Conservation (phyloP, 169 alveolate species). For the Plasmodium billcollinsi region DNA sequence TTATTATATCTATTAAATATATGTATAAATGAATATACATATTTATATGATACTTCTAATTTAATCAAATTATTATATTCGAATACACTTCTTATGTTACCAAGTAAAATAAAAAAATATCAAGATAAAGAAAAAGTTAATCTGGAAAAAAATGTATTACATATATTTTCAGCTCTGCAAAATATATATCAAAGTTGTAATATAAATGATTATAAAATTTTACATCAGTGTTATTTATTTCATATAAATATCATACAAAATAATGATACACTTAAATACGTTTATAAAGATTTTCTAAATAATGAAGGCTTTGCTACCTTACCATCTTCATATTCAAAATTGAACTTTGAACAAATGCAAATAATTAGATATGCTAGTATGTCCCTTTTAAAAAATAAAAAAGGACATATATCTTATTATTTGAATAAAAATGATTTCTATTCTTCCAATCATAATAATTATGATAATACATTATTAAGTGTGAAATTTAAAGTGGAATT, state of each 20-base stretch:
- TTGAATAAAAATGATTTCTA: slow-evolving; percentile 59
- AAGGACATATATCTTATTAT: slow-evolving; percentile 13
- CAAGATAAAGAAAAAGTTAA: neutral
- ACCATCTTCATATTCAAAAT: slow-evolving; percentile 55
- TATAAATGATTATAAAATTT: slow-evolving; percentile 33
- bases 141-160: slow-evolving; percentile 13
- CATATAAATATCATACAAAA: slow-evolving; percentile 7
- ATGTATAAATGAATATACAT: slow-evolving; percentile 20
- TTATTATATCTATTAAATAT: slow-evolving; percentile 12
- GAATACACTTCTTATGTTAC: slow-evolving; percentile 18
- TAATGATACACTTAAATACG: neutral
- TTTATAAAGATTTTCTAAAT: slow-evolving; percentile 21
- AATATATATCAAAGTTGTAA: slow-evolving; percentile 37
- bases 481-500: slow-evolving; percentile 22
- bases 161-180: slow-evolving; percentile 36
- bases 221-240: slow-evolving; percentile 44
- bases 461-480: slow-evolving; percentile 23
- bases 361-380: slow-evolving; percentile 45
- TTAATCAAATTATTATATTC: slow-evolving; percentile 32
- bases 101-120: neutral
- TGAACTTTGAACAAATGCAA: slow-evolving; percentile 38
- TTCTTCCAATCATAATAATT: slow-evolving; percentile 15
- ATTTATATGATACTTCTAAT: slow-evolving; percentile 36
- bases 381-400: slow-evolving; percentile 31
- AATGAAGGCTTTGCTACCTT: slow-evolving; percentile 25